phyloP scores from a whole-genome alignment of 163 green algal species.

The Trebouxia gelatinosa region DNA sequence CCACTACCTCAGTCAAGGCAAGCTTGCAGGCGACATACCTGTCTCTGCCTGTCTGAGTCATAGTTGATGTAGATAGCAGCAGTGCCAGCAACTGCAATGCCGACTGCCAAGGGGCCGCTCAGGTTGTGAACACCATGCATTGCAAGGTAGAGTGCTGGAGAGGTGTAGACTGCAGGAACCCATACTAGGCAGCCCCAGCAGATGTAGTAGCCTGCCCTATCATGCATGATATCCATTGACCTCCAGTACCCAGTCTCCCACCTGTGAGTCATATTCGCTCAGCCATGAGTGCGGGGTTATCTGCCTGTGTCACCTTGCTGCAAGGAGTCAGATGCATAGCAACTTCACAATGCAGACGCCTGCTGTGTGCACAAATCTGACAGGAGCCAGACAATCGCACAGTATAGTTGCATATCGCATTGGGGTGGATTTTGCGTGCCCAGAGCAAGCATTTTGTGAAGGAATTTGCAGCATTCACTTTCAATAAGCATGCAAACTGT shows the following conservation, averaged over 20 bases:
- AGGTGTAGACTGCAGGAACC: conserved; percentile 78
- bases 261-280: conserved; percentile 30
- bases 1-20: neutral
- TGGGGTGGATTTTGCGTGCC: no score
- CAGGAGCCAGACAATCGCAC: no score
- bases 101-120: conserved; percentile 23
- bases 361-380: no score
- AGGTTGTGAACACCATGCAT: conserved; percentile 51
- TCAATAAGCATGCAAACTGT: neutral
- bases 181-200: conserved; percentile 82
- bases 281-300: no score
- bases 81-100: conserved; percentile 46
- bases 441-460: no score
- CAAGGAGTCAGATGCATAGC: no score
- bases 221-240: conserved; percentile 81
- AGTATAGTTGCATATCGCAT: no score
- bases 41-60: conserved; percentile 68
- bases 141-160: conserved; percentile 66
- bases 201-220: conserved; percentile 78
- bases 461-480: no score
- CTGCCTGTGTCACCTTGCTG: no score
- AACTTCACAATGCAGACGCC: no score
- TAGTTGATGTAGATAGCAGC: conserved; percentile 77
- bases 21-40: conserved; percentile 55
- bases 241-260: conserved; percentile 77